Percentiles rank a stretch among this genome's conserved stretches.
These are phyloP conservation scores for Aspergillus sp. DNA, from an alignment of 2,329 filamentous ascomycete genomes.

Conservation along the genomic window DNA sequence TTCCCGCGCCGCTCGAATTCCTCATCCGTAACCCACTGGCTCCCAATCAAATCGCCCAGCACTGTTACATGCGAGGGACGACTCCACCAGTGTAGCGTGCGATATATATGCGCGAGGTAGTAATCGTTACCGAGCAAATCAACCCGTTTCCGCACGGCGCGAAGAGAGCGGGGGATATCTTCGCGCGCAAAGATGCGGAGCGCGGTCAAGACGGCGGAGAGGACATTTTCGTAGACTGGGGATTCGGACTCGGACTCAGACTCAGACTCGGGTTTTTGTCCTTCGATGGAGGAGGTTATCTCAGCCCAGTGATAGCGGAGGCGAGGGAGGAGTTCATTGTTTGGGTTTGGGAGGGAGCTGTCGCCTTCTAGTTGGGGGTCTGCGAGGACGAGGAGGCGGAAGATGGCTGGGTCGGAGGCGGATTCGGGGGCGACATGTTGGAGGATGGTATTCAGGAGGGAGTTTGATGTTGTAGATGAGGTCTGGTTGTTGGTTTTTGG, in stretches of 20 bases:
- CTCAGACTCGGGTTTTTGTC: neutral
- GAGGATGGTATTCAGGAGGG: slow-evolving; percentile 30
- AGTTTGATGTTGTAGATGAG: slow-evolving; percentile 8
- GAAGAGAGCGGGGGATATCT: slow-evolving; percentile 64
- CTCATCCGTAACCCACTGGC: slow-evolving; percentile 84
- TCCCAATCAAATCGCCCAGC: slow-evolving; percentile 85
- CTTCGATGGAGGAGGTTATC: slow-evolving; percentile 8
- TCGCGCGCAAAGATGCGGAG: slow-evolving; percentile 48
- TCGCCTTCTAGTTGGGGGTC: slow-evolving; percentile 95
- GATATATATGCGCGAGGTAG: slow-evolving; percentile 90
- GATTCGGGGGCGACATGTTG: slow-evolving; percentile 27
- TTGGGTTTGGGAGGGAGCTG: slow-evolving; percentile 63
- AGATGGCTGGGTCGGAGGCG: slow-evolving; percentile 55
- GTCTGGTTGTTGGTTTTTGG: slow-evolving; percentile 15
- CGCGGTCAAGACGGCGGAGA: slow-evolving; percentile 16
- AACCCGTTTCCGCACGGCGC: slow-evolving; percentile 69
- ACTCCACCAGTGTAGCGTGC: slow-evolving; percentile 77
- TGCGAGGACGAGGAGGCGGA: slow-evolving; percentile 80
- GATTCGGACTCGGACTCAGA: neutral
- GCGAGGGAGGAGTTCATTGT: slow-evolving; percentile 41
- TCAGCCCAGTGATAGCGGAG: slow-evolving; percentile 33
- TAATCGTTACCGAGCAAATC: slow-evolving; percentile 92
- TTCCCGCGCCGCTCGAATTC: slow-evolving; percentile 73
- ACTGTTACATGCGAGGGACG: slow-evolving; percentile 82
- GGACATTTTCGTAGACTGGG: slow-evolving; percentile 6